These are phyloP conservation scores for Pleurotus sapidus DNA, from an alignment of 768 basidiomycete genomes.

Conservation along the genomic window DNA sequence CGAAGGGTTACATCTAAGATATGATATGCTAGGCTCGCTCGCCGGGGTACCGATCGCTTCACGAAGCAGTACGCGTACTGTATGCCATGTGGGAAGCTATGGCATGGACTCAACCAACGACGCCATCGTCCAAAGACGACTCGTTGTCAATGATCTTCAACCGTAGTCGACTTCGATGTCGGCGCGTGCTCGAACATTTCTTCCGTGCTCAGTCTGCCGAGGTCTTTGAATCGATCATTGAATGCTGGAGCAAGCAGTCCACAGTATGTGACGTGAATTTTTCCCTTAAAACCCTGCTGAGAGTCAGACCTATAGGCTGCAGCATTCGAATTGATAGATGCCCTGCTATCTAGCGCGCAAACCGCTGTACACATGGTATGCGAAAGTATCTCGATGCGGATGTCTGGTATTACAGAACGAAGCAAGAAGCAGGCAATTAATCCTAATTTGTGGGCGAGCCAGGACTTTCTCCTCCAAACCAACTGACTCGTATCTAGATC, in stretches of 20 bases:
- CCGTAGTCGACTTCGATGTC: slow-evolving; percentile 66
- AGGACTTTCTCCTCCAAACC: too few species aligned
- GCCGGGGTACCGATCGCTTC: slow-evolving; percentile 73
- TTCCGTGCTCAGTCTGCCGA: slow-evolving; percentile 80
- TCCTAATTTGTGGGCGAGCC: slow-evolving; percentile 57
- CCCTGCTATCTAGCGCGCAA: slow-evolving; percentile 81
- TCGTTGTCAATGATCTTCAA: slow-evolving; percentile 64
- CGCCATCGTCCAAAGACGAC: slow-evolving; percentile 59
- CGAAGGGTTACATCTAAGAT: background rate
- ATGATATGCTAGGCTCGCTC: slow-evolving; percentile 52
- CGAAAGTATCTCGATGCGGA: slow-evolving; percentile 70
- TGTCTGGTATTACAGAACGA: slow-evolving; percentile 54
- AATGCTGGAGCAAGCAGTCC: slow-evolving; percentile 72
- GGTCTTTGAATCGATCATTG: slow-evolving; percentile 79
- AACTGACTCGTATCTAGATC: slow-evolving; percentile 38
- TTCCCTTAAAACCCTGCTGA: background rate
- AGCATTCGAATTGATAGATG: slow-evolving; percentile 81
- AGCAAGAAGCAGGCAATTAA: slow-evolving; percentile 59
- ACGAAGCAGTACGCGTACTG: slow-evolving; percentile 78
- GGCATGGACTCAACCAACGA: slow-evolving; percentile 42
- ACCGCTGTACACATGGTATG: slow-evolving; percentile 86
- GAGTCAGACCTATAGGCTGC: slow-evolving; percentile 37
- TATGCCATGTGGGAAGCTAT: slow-evolving; percentile 72
- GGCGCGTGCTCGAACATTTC: slow-evolving; percentile 79
- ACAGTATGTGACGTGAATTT: slow-evolving; percentile 32